Percentiles rank a stretch among this genome's conserved stretches.
Evolutionary conservation across 1,284 basidiomycete genomes (phyloP).

Genomic region (Leccinum pachyderme): DNA sequence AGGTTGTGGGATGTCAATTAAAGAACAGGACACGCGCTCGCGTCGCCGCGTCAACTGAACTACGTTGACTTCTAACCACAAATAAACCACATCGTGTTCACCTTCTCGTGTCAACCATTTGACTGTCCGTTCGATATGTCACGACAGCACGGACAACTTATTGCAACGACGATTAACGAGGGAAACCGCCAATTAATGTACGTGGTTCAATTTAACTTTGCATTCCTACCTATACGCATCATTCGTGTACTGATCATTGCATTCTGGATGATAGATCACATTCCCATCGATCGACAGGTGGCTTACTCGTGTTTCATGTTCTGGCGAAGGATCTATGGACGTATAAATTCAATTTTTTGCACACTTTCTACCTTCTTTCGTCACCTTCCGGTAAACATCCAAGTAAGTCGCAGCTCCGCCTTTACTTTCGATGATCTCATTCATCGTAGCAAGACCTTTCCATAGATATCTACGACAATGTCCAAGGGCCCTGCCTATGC

Average conservation of each 20-base stretch:
- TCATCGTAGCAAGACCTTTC: background rate
- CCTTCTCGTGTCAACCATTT: background rate
- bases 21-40: background rate
- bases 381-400: background rate
- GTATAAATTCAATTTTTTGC: background rate
- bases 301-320: background rate
- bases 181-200: background rate
- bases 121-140: background rate
- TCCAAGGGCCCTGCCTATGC: slow-evolving; percentile 1
- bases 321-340: background rate
- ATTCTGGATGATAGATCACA: background rate
- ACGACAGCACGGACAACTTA: background rate
- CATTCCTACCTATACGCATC: background rate
- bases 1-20: background rate
- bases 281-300: slow-evolving; percentile 1
- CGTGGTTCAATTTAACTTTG: background rate
- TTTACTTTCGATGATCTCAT: background rate
- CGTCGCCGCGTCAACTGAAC: background rate
- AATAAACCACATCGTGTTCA: background rate
- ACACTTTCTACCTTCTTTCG: background rate
- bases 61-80: background rate
- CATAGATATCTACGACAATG: slow-evolving; percentile 5
- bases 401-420: background rate
- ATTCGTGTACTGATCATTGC: background rate
- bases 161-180: background rate